Base-by-base conservation (phyloP, 78 protist genomes). In the Dictyostelium discoideum region DNA sequence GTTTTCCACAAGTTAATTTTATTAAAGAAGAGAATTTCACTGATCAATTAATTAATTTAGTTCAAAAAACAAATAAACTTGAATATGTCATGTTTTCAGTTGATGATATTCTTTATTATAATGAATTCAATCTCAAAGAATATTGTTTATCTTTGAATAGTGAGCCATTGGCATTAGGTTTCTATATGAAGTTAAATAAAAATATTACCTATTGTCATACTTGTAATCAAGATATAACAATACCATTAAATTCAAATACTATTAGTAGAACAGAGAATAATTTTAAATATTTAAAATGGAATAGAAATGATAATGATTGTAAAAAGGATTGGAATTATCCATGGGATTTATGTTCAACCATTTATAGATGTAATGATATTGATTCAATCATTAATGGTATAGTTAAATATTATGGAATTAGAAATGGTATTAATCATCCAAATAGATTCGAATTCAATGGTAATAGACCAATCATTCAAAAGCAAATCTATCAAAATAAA, bases 251-350 rank as follows among this genome's bases (percentile, higher is more conserved):
- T 39, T 24, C 69, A 60, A 60, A 60, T 20, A 54, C 5, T 16
- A 54, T 54, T 54, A 32, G 5, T 4, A 40, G 5, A 42, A 42
- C 46, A 5, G 7, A 32, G 37, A 32, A 32, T 32, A 11, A 37
- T 42, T 22, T 44, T 5, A 40, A 74, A 37, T 85, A 78, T 79
- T 46, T 63, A 1, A 69, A 72, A 48, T 92, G 92, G 93, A 50
- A 92, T 84, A 60, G 96, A 81, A 10, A 39, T 14, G 69, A 79
- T 7, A 29, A 48, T 8, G 77, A 63, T 42, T 48, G 86, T 32
- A 82, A 82, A 60, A 84, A 87, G 50, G 96, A 92, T 50, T 92
- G 96, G 96, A 92, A 92, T 44, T 92, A 92, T 72, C 85, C 96
- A 18, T 92, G 74, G 67, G 96, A 92, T 82, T 26, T 92, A 37